Conservation (phyloP, 1,284 basidiomycete species). For the Sporisorium scitamineum region DNA sequence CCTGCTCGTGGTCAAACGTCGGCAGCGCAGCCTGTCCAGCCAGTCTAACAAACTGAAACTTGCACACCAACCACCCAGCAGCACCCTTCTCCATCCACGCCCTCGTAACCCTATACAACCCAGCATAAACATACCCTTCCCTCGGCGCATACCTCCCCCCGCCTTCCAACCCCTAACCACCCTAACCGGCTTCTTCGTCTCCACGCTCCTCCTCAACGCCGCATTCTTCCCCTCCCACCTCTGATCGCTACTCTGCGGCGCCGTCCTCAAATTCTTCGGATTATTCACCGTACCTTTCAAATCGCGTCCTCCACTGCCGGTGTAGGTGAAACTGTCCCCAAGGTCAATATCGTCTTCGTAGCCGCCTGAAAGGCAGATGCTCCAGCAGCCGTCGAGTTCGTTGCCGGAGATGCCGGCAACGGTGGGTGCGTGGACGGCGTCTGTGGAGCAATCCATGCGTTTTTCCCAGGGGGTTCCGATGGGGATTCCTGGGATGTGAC, state of each 20-base stretch:
- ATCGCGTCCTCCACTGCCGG: constrained; percentile 78
- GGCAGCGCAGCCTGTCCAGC: constrained; percentile 34
- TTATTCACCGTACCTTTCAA: constrained; percentile 80
- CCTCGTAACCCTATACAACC: constrained; percentile 78
- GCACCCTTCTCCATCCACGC: constrained; percentile 40
- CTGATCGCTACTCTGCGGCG: constrained; percentile 83
- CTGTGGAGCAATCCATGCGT: constrained; percentile 50
- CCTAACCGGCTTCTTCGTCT: constrained; percentile 81
- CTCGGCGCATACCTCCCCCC: constrained; percentile 70
- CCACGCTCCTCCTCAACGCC: constrained; percentile 76
- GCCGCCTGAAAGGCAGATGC: constrained; percentile 80
- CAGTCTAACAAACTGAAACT: constrained; percentile 31
- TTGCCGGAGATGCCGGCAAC: constrained; percentile 81
- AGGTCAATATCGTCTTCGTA: constrained; percentile 86
- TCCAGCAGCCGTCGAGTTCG: constrained; percentile 77
- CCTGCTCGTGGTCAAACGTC: constrained; percentile 22
- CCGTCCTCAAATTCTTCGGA: constrained; percentile 83
- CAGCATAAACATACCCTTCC: constrained; percentile 81
- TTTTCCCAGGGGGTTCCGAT: constrained; percentile 49
- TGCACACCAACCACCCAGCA: constrained; percentile 45
- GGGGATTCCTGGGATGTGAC: constrained; percentile 69
- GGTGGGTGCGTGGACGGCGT: constrained; percentile 73
- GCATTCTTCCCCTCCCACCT: constrained; percentile 81
- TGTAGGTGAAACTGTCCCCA: constrained; percentile 80
- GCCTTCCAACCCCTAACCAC: constrained; percentile 85